Evolutionary conservation across 139 green algal genomes (phyloP).

Genomic region (Micractinium sp.): DNA sequence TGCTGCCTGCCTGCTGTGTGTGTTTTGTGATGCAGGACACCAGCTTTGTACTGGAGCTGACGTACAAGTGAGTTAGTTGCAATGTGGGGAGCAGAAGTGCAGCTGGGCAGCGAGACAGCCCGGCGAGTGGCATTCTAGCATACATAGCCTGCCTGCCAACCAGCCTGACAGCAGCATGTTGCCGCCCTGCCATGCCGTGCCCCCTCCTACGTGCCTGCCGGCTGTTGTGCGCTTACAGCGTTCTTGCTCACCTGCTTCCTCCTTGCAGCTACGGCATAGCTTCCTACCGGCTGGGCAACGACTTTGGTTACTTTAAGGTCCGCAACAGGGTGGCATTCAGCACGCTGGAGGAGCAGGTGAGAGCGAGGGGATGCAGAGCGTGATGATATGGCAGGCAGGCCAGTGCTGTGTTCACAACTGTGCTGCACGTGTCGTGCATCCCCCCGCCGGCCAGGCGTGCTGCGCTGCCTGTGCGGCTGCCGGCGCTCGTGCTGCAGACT

Average conservation of each 20-base stretch:
- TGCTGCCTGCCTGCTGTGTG: too few relatives aligned
- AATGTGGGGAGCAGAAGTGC: neutral
- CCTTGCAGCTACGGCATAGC: conserved; percentile 55
- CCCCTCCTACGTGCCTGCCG: too few relatives aligned
- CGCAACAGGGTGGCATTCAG: conserved; percentile 40
- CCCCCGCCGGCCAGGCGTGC: neutral
- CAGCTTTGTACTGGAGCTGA: conserved; percentile 60
- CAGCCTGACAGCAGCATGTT: neutral
- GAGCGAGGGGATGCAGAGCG: neutral
- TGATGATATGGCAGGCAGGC: neutral
- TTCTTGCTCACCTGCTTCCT: neutral
- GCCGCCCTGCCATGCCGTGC: neutral
- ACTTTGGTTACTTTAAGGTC: conserved; percentile 51
- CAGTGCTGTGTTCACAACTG: neutral
- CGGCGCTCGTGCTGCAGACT: neutral
- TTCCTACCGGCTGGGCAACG: conserved; percentile 60
- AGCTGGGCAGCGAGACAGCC: neutral
- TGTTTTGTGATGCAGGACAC: conserved; percentile 34
- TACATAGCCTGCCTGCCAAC: neutral
- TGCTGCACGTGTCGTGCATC: neutral
- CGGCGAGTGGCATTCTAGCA: neutral
- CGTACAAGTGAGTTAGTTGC: conserved; percentile 33
- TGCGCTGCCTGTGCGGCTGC: neutral
- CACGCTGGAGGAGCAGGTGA: neutral
- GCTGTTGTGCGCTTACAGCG: neutral